These are phyloP conservation scores for Amaranthus hypochondriacus DNA, from an alignment of 148 eudicot species.

Conservation along the genomic window DNA sequence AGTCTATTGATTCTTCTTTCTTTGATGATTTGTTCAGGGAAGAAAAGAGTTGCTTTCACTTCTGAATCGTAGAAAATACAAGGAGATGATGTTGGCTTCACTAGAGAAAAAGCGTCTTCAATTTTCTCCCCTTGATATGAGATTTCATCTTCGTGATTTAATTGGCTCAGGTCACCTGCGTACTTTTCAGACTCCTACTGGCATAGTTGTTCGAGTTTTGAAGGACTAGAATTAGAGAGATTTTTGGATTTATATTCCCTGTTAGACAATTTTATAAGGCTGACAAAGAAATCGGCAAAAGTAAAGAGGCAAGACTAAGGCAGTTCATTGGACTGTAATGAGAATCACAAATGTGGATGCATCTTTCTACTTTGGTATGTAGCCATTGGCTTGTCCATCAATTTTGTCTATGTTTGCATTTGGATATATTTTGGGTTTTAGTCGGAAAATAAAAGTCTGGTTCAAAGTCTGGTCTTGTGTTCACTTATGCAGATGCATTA, in stretches of 20 bases:
- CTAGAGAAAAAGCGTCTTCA: conserved; percentile 79
- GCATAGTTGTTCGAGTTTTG: conserved; percentile 65
- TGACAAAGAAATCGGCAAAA: background rate
- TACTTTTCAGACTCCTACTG: conserved; percentile 73
- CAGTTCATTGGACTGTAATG: conserved; percentile 3
- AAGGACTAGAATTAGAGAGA: conserved; percentile 49
- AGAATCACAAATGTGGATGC: background rate
- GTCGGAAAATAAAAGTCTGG: too few species aligned
- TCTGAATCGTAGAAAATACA: conserved; percentile 78
- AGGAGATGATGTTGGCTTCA: conserved; percentile 87
- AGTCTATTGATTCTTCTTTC: conserved; percentile 12
- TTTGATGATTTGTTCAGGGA: conserved; percentile 45
- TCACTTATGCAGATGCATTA: background rate
- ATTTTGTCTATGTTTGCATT: background rate
- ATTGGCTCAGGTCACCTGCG: conserved; percentile 86
- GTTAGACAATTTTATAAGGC: background rate
- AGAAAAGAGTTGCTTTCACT: conserved; percentile 84
- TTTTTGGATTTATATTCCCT: background rate
- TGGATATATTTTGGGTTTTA: too few species aligned
- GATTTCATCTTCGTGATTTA: conserved; percentile 92
- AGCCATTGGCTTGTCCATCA: conserved; percentile 11
- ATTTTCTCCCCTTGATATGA: conserved; percentile 73
- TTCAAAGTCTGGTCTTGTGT: too few species aligned
- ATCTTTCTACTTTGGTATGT: background rate
- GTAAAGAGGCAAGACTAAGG: background rate